A percentile compares a stretch with the other conserved stretches of the same genome.
Evolutionary conservation across 1,284 basidiomycete genomes (phyloP).

Genomic region (Bondarzewia mesenterica): DNA sequence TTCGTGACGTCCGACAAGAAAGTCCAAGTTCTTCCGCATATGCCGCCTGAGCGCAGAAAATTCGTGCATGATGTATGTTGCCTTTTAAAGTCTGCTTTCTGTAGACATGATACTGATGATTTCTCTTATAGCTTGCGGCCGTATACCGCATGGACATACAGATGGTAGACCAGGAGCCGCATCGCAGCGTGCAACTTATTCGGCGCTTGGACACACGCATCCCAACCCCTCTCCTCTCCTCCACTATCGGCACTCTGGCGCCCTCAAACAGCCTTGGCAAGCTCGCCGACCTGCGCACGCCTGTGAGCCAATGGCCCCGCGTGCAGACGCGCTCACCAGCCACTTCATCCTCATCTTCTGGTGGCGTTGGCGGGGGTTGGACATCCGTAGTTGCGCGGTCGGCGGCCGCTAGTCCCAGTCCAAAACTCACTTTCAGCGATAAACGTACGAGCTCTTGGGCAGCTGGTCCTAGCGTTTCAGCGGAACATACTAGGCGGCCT

Average conservation of each 20-base stretch:
- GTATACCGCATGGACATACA: slow-evolving; percentile 77
- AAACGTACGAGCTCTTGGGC: no score
- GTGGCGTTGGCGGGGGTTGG: slow-evolving; percentile 25
- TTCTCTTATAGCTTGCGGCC: slow-evolving; percentile 46
- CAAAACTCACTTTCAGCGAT: no score
- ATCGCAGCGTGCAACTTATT: slow-evolving; percentile 69
- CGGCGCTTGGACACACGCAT: slow-evolving; percentile 75
- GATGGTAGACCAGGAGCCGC: slow-evolving; percentile 81
- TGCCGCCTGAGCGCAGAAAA: slow-evolving; percentile 69
- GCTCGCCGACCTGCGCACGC: slow-evolving; percentile 42
- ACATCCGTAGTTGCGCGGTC: slow-evolving; percentile 26
- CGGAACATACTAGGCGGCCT: no score
- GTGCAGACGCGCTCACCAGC: slow-evolving; percentile 13
- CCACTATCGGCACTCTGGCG: slow-evolving; percentile 13
- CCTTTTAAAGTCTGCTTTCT: background rate
- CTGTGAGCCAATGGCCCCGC: slow-evolving; percentile 14
- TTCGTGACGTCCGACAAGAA: slow-evolving; percentile 65
- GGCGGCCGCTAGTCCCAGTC: slow-evolving; percentile 15
- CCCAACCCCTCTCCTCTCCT: slow-evolving; percentile 63
- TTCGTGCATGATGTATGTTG: slow-evolving; percentile 65
- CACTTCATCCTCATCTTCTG: slow-evolving; percentile 7
- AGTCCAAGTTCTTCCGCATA: slow-evolving; percentile 72
- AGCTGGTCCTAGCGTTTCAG: no score
- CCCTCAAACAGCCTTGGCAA: slow-evolving; percentile 38
- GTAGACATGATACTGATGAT: background rate